These are phyloP conservation scores for Metschnikowia shivogae DNA, from an alignment of 805 yeast genomes.

Conservation along the genomic window DNA sequence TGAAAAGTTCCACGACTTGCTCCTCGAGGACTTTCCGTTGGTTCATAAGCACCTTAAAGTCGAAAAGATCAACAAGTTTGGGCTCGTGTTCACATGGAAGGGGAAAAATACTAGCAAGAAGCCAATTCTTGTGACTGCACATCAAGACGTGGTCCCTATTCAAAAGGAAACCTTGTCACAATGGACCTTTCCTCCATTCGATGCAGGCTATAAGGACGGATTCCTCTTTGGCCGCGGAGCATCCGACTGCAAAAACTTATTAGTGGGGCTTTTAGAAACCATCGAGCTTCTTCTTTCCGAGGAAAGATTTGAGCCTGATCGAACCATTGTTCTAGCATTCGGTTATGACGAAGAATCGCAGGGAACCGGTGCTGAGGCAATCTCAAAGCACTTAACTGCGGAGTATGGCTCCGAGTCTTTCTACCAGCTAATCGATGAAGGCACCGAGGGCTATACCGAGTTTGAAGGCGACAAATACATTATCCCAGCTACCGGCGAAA, in stretches of 20 bases:
- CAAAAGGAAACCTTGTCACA: slow-evolving; percentile 49
- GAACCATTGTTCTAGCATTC: slow-evolving; percentile 45
- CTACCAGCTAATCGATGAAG: slow-evolving; percentile 46
- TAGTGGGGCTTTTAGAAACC: slow-evolving; percentile 40
- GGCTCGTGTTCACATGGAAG: slow-evolving; percentile 58
- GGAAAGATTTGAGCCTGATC: slow-evolving; percentile 33
- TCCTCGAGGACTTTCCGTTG: slow-evolving; percentile 52
- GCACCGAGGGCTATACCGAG: slow-evolving; percentile 11
- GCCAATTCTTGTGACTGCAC: slow-evolving; percentile 71
- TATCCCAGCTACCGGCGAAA: slow-evolving; percentile 45
- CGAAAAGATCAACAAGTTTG: slow-evolving; percentile 53
- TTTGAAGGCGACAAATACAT: slow-evolving; percentile 24
- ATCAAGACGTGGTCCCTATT: slow-evolving; percentile 79
- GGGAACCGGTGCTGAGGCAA: slow-evolving; percentile 38
- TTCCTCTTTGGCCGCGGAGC: slow-evolving; percentile 34
- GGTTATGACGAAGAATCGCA: slow-evolving; percentile 50
- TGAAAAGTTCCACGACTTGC: slow-evolving; percentile 46
- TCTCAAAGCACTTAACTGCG: slow-evolving; percentile 30
- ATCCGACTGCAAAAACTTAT: slow-evolving; percentile 38
- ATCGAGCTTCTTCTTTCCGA: slow-evolving; percentile 31
- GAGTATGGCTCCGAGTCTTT: slow-evolving; percentile 41
- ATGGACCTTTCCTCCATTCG: slow-evolving; percentile 69
- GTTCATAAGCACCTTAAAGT: slow-evolving; percentile 44
- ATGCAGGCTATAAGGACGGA: slow-evolving; percentile 55
- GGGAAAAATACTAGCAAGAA: slow-evolving; percentile 54